Conservation (phyloP, 164 flowering plant species). For the Chloranthus sessilifolius region DNA sequence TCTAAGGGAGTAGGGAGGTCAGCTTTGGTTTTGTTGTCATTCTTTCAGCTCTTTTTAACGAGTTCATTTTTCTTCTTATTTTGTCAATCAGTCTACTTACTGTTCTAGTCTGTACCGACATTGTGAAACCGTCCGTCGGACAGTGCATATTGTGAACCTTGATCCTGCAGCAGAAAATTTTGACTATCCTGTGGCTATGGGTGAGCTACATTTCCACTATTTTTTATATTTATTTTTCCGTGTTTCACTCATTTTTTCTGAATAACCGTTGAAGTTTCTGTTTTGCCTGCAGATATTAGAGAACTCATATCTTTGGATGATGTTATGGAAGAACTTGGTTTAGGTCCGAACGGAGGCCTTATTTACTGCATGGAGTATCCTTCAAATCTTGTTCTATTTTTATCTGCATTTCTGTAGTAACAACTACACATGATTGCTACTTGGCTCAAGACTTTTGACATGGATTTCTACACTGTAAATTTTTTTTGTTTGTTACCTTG, state of each 20-base stretch:
- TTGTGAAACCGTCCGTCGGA: conserved; percentile 65
- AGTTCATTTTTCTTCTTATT: background rate
- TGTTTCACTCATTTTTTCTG: background rate
- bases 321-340: conserved; percentile 90
- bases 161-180: conserved; percentile 99
- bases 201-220: conserved; percentile 23
- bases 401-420: background rate
- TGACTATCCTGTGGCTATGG: conserved; percentile 94
- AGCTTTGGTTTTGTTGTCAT: too few species aligned
- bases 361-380: conserved; percentile 99
- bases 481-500: too few species aligned
- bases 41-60: background rate
- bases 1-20: too few species aligned
- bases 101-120: conserved; percentile 81
- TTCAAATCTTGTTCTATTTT: conserved; percentile 8
- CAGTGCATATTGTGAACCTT: conserved; percentile 74
- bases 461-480: too few species aligned
- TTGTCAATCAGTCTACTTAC: conserved; percentile 68
- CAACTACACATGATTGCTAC: too few species aligned
- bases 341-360: conserved; percentile 98
- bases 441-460: too few species aligned
- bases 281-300: conserved; percentile 65
- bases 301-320: conserved; percentile 92
- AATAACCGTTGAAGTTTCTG: background rate
- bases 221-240: background rate